Evolutionary conservation across 768 basidiomycete genomes (phyloP).

Genomic region (Suillus tomentosus): DNA sequence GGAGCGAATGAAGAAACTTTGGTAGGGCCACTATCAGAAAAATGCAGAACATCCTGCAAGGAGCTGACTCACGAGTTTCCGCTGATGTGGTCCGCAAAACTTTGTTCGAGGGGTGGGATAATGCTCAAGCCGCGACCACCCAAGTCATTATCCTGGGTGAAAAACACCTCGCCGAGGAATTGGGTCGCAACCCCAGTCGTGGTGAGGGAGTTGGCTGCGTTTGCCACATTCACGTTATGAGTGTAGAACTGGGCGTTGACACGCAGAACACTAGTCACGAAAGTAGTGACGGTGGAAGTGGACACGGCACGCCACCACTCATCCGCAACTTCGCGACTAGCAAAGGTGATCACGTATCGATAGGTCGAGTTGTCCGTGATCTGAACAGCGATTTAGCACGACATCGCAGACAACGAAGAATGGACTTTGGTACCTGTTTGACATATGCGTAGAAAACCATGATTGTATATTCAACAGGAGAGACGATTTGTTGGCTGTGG

Average conservation of each 20-base stretch:
- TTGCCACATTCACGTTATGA: neutral
- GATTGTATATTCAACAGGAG: neutral
- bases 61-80: neutral
- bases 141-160: neutral
- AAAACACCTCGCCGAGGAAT: neutral
- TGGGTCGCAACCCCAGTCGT: neutral
- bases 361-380: neutral
- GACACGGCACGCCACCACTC: conserved; percentile 28
- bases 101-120: neutral
- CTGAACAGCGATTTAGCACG: neutral
- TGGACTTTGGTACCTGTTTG: neutral
- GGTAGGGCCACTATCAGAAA: neutral
- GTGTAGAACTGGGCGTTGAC: neutral
- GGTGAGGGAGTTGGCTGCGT: no score
- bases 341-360: conserved; percentile 27
- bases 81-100: neutral
- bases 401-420: neutral
- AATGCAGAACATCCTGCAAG: neutral
- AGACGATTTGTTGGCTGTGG: neutral
- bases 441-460: neutral
- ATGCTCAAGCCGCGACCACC: neutral
- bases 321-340: conserved; percentile 24
- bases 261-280: neutral
- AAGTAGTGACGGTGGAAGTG: neutral
- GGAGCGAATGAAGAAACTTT: no score